Evolutionary conservation across 2,329 filamentous ascomycete genomes (phyloP), one percentile per base, ranked within the genome.

Genomic region (Paraconiothyrium sp.): DNA sequence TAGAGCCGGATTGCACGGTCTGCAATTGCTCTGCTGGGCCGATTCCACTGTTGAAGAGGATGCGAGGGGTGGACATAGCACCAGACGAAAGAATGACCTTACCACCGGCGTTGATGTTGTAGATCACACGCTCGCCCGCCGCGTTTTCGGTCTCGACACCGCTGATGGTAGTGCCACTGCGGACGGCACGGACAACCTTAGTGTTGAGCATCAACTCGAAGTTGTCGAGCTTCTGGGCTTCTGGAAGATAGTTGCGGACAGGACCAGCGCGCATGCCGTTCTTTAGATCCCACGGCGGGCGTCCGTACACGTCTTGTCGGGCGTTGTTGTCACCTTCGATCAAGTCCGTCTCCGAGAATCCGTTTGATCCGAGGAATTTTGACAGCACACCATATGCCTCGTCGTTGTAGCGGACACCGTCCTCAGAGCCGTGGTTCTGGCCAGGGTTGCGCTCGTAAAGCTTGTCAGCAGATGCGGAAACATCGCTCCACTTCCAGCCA

Each of bases 371-470:
- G 22, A 92, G 82, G 30, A 89, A 90, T 50, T 81, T 77, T 30
- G 85, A 84, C 11, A 93, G 78, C n/a, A 90, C 82, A 54, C 88
- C 79, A 72, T 88, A 92, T 2, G 89, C 87, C 58, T 88, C 82
- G 58, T 89, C 85, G 11, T 88, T 82, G 75, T 92, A 92, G 39
- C 86, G 82, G 67, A 87, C 80, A 47, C 87, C 87, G 68, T 93
- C 89, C 67, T 81, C 80, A 1, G 89, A 92, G 0, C 90, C 89
- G 54, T 82, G 79, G 37, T 85, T 86, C 0, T 89, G 91, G 46
- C 90, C 90, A 0, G 90, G 90, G 63, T 92, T 92, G n/a, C 89
- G 84, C 35, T 82, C 79, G 72, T 91, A 93, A n/a, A 90, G 85
- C 44, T 87, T 84, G n/a, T 85, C 78, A 9, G 88, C 86, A 5